Conservation (phyloP, 129 eudicot genomes). For the Flaveria sonorensis region DNA sequence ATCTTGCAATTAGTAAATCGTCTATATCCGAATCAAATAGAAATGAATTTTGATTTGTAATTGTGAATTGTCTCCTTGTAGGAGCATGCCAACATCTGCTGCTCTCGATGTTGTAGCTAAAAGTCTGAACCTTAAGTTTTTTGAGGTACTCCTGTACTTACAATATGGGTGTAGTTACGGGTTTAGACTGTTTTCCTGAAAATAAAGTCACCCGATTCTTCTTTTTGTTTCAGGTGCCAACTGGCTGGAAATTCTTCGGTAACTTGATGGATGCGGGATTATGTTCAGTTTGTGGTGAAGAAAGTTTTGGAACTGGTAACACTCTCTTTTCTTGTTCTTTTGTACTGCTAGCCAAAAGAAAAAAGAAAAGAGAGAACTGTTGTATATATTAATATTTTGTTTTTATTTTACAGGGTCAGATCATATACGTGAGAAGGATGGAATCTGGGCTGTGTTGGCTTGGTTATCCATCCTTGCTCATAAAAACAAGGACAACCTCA, state of each 20-base stretch:
- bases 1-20: neutral
- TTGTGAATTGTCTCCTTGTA: conserved; percentile 39
- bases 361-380: neutral
- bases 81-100: conserved; percentile 99
- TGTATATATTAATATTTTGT: conserved; percentile 8
- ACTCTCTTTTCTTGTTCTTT: conserved; percentile 1
- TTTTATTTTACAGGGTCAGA: conserved; percentile 59
- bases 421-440: conserved; percentile 93
- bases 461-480: conserved; percentile 87
- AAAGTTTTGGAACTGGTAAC: conserved; percentile 97
- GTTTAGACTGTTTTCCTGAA: conserved; percentile 17
- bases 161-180: neutral
- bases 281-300: conserved; percentile 99
- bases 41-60: conserved; percentile 12
- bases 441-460: conserved; percentile 96
- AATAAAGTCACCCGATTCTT: conserved; percentile 19
- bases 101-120: conserved; percentile 97
- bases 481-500: conserved; percentile 69
- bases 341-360: neutral
- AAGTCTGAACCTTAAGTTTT: conserved; percentile 69
- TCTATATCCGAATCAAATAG: neutral
- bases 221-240: conserved; percentile 64
- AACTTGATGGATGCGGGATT: conserved; percentile 94
- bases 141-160: conserved; percentile 62
- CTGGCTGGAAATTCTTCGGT: conserved; percentile 99